Evolutionary conservation across 2,329 filamentous ascomycete genomes (phyloP), one percentile per base, ranked within the genome.

Genomic region (Alternaria conjuncta): DNA sequence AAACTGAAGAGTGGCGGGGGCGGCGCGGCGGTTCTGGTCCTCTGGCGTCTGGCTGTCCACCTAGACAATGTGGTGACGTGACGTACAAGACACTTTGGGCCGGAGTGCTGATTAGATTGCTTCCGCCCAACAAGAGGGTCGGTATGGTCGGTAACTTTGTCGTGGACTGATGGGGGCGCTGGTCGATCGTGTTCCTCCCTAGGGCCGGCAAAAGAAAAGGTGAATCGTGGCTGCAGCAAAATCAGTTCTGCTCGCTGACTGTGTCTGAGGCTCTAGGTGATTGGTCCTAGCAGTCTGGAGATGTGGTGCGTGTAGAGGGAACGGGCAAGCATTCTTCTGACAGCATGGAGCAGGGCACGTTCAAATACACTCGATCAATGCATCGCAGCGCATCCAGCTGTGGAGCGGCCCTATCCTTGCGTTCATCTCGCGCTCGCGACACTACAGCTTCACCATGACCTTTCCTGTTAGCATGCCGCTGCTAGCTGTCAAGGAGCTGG

Each of bases 341-440:
- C 45, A 50, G 63, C 59, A 66, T 63, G 69, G 72, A 66, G 69
- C 74, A 72, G 68, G 72, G 74, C 70, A 71, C 67, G 66, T 62
- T 74, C 72, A 76, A 73, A 74, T 76, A 79, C 68, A 68, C 69
- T 71, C 68, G 72, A 60, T 75, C 72, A 69, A 58, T 69, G 70
- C 70, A 64, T 72, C 67, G 67, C 69, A 65, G 71, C 66, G 56
- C 68, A 68, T 66, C 21, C 56, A 66, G 63, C 67, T 71, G 73
- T 70, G 68, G 63, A 67, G 71, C 73, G 71, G 65, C 70, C 63
- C 58, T 67, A 78, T 75, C 76, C 75, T 74, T 74, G 76, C 63
- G 68, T 65, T 70, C 70, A 72, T 73, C 71, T 71, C 60, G 61
- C 56, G 55, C 68, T 67, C 66, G 69, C 65, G 57, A 70, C 64